Conservation (phyloP, 495 filamentous ascomycete genomes). For the Pseudoneurospora amorphoporcata region DNA sequence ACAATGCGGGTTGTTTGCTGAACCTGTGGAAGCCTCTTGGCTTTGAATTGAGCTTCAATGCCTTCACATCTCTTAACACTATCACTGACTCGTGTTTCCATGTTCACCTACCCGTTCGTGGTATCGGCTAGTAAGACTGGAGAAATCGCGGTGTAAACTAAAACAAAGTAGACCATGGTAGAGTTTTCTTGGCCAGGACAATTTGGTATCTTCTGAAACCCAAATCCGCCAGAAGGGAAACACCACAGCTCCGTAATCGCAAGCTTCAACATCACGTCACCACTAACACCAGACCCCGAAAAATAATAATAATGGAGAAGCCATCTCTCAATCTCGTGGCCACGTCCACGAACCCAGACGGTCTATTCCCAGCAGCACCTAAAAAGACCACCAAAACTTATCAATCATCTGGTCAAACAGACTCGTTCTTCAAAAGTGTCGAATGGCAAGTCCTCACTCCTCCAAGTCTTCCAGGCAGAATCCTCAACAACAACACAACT, state of each 20-base stretch:
- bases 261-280: neutral
- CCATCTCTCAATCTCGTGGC: conserved; percentile 17
- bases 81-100: neutral
- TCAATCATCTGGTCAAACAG: neutral
- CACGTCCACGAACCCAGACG: conserved; percentile 8
- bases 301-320: conserved; percentile 3
- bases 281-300: neutral
- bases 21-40: neutral
- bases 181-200: neutral
- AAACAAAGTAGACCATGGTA: neutral
- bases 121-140: neutral
- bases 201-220: neutral
- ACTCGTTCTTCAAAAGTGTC: conserved; percentile 25
- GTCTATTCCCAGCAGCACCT: neutral
- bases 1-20: neutral
- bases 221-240: neutral
- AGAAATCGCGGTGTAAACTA: neutral
- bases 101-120: neutral
- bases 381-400: neutral
- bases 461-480: neutral
- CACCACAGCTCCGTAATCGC: neutral
- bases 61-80: neutral
- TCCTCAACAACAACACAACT: neutral
- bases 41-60: neutral
- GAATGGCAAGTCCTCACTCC: conserved; percentile 19